Evolutionary conservation across 495 filamentous ascomycete species (phyloP), one percentile per base, ranked within the genome.

Genomic region (Neurospora sublineolata): DNA sequence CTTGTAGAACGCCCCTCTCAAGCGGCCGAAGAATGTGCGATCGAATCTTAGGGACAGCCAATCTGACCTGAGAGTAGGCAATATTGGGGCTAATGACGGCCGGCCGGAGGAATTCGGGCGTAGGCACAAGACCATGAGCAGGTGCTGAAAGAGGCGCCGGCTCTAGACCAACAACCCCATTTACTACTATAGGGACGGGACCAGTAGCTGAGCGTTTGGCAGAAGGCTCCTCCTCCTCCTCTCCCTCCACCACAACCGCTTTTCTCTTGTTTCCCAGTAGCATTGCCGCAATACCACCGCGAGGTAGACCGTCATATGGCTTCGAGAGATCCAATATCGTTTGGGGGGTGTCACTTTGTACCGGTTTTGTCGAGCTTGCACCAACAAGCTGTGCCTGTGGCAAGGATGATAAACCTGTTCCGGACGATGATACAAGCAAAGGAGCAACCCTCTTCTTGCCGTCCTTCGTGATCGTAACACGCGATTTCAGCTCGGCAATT

Each of bases 381-480:
- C 93, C 90, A 75, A 97, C 89, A 37, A 97, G 79, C 70, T 94
- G 90, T 12, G 92, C 87, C 72, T 94, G 91, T 0, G 94, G 94
- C n/a, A 97, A 83, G 12, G 93, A 95, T 1, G 93, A 93, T 74
- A 94, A 90, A 18, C 91, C 91, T 7, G 88, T 90, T 9, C 91
- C 92, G 27, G 92, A 90, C 23, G 89, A 92, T 4, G 95, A 97
- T 18, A 99, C 91, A 4, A 99, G 86, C 75, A 98, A 80, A 7
- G 95, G 95, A 3, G 93, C 92, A 70, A 99, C 93, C 33, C 96
- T 88, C 82, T 98, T 99, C 82, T 94, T 97, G 20, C 95, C 95
- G 70, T 99, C 95, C 79, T 98, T 97, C 1, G 94, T 97, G 68
- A 97, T 91, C 20, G 93, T 97, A 9, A 97, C 93, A 11, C 94